Conservation (phyloP, 2,329 filamentous ascomycete genomes). For the Magnaporthiopsis rhizophila region DNA sequence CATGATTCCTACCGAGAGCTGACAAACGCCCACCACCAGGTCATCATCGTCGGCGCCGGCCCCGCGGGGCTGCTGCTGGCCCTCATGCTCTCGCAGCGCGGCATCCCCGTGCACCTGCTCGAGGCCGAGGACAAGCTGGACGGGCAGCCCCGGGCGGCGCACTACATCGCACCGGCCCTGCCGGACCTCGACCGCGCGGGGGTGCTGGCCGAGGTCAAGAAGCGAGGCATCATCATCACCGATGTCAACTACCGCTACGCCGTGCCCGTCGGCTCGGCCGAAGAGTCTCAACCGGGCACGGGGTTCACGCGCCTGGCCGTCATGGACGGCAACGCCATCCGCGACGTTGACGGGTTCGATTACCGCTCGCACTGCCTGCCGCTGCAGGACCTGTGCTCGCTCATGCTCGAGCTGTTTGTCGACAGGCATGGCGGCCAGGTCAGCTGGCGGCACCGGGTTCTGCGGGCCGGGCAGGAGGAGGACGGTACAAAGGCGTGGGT, state of each 20-base stretch:
- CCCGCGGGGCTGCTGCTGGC: conserved; percentile 41
- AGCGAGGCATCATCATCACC: conserved; percentile 18
- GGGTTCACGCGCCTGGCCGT: conserved; percentile 22
- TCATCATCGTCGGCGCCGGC: conserved; percentile 41
- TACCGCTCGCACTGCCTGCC: conserved; percentile 31
- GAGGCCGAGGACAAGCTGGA: conserved; percentile 48
- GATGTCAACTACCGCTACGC: conserved; percentile 3
- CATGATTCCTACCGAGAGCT: background rate
- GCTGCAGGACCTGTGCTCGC: conserved; percentile 32
- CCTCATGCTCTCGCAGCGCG: conserved; percentile 43
- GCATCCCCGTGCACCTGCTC: conserved; percentile 44
- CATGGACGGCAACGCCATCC: conserved; percentile 24
- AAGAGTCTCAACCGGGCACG: background rate
- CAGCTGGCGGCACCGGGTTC: conserved; percentile 39
- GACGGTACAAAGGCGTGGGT: conserved; percentile 30
- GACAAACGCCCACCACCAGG: conserved; percentile 16
- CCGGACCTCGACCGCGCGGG: conserved; percentile 52
- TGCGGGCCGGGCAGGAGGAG: conserved; percentile 36
- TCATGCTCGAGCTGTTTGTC: conserved; percentile 34
- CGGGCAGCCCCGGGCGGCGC: conserved; percentile 52
- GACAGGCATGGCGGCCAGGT: conserved; percentile 26
- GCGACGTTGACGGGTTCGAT: conserved; percentile 30
- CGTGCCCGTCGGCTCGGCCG: background rate
- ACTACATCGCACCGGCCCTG: conserved; percentile 51
- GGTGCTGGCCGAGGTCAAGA: conserved; percentile 37